Evolutionary conservation across 148 eudicot genomes (phyloP), one percentile per base, ranked within the genome.

Genomic region (Camellia granthamiana): DNA sequence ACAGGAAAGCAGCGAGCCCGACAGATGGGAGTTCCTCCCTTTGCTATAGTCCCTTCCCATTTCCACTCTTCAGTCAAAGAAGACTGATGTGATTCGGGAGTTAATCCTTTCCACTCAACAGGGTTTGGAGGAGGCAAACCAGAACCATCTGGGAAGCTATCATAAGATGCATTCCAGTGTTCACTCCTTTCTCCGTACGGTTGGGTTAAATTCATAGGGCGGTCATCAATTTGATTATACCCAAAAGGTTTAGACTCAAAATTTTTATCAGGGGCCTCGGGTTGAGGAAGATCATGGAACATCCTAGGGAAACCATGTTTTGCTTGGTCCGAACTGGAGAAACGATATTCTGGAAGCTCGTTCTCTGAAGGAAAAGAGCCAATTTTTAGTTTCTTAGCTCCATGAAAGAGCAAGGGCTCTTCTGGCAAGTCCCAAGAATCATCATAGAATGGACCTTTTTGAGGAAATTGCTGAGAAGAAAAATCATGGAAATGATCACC

Each of bases 1-100:
- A 92, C 95, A 21, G 96, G 98, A 84, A 93, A 90, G 83, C 98
- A 93, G 59, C 98, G 96, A 72, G 96, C 98, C 69, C 88, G 96
- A 81, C 98, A 93, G 82, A 93, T 88, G 72, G 94, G 81, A 78
- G 89, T 88, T 77, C 98, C 98, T 69, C 94, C 96, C 88, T 93
- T 93, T 52, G 96, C 98, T 81, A 93, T 89, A 44, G 87, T 89
- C 64, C 98, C 98, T 85, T 93, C 95, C 98, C 98, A 93, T 83
- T 88, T 93, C 98, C 98, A 93, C 76, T 85, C 92, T 72, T 77
- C 80, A 78, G 78, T 87, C 54, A 62, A 30, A 77, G 91, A 78
- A 11, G 84, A 77, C 55, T 69, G 83, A 62, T 86, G 89, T 67
- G 79, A 77, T 77, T 90, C 92, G 49, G 88, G 84, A 47, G 87